These are phyloP conservation scores for Ilex aquifolium DNA, from an alignment of 257 asterid genomes.

Conservation along the genomic window DNA sequence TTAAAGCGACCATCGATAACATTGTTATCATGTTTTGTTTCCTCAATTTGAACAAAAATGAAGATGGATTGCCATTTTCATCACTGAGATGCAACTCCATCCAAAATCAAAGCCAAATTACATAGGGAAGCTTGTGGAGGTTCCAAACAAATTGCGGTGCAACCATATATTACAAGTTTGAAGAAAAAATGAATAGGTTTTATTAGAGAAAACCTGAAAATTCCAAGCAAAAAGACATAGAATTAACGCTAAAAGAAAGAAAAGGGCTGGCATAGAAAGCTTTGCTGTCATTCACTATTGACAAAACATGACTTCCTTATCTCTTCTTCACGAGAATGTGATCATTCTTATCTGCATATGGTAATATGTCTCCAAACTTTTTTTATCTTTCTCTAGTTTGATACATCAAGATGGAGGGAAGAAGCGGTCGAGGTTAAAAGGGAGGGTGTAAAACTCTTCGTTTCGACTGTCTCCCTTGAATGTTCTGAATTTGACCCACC, in stretches of 20 bases:
- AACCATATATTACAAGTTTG: neutral
- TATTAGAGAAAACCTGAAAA: neutral
- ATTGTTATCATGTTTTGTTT: too few species aligned
- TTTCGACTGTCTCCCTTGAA: constrained; percentile 90
- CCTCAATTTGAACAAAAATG: too few species aligned
- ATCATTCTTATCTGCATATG: constrained; percentile 1
- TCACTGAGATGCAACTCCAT: too few species aligned
- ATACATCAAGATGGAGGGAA: constrained; percentile 82
- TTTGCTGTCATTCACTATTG: neutral
- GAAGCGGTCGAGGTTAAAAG: constrained; percentile 89
- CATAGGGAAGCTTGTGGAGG: neutral
- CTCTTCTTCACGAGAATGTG: neutral
- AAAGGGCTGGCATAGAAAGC: constrained; percentile 2
- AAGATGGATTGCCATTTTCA: too few species aligned
- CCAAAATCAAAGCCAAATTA: too few species aligned
- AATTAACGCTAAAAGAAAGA: too few species aligned
- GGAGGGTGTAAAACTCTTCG: constrained; percentile 96
- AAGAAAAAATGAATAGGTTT: neutral
- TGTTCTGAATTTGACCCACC: constrained; percentile 94
- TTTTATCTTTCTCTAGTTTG: too few species aligned
- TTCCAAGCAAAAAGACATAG: too few species aligned
- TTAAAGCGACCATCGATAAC: too few species aligned
- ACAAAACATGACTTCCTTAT: neutral
- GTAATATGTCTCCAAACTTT: too few species aligned
- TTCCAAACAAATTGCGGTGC: neutral